Conservation (phyloP, 2,329 filamentous ascomycete species). For the Aspergillus tamarii region DNA sequence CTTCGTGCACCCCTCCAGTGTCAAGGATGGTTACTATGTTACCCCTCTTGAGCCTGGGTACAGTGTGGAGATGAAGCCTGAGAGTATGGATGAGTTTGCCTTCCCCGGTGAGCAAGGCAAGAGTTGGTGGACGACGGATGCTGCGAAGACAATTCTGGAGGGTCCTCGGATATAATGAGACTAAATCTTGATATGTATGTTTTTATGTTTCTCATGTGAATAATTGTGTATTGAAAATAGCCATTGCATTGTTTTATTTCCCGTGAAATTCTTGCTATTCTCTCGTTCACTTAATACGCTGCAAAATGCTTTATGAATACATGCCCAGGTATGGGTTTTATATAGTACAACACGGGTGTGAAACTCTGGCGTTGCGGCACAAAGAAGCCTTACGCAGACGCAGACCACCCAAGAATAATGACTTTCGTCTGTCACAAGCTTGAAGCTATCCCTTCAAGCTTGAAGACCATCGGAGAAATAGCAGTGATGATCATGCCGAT, state of each 20-base stretch:
- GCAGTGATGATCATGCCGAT: background rate
- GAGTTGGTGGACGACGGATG: slow-evolving; percentile 83
- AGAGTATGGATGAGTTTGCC: slow-evolving; percentile 78
- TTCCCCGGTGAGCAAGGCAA: slow-evolving; percentile 77
- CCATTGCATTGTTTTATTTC: background rate
- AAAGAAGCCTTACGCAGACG: background rate
- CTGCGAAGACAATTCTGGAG: slow-evolving; percentile 75
- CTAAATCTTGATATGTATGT: slow-evolving; percentile 1
- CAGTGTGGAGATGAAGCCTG: slow-evolving; percentile 89
- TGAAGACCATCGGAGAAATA: too few species aligned
- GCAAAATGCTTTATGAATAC: slow-evolving; percentile 7
- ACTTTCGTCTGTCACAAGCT: background rate
- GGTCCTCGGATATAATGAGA: slow-evolving; percentile 42
- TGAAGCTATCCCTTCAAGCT: background rate
- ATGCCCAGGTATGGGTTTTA: background rate
- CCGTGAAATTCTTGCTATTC: background rate
- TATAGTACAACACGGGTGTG: slow-evolving; percentile 3
- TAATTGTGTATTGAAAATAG: slow-evolving; percentile 4
- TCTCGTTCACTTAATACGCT: background rate
- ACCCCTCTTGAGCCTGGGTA: slow-evolving; percentile 84
- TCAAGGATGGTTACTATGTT: slow-evolving; percentile 84
- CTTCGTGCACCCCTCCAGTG: slow-evolving; percentile 78
- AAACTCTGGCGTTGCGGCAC: background rate
- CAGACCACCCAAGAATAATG: background rate
- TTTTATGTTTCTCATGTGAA: slow-evolving; percentile 7